A percentile compares a stretch with the other conserved stretches of the same genome.
These are phyloP conservation scores for Puccinellia tenuiflora DNA, from an alignment of 176 grass and related monocot genomes.

Conservation along the genomic window DNA sequence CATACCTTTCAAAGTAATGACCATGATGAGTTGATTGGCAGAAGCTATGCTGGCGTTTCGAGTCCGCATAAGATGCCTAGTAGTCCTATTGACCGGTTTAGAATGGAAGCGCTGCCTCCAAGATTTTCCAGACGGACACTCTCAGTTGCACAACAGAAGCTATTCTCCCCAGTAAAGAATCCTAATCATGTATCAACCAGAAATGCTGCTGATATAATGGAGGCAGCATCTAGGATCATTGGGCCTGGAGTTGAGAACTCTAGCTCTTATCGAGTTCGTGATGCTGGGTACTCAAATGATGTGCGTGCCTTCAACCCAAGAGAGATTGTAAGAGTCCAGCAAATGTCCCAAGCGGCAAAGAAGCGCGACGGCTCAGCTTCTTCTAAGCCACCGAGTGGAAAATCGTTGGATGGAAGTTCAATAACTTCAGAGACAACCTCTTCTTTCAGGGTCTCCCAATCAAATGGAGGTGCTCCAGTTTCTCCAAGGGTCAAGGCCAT, in stretches of 20 bases:
- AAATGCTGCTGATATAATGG: constrained; percentile 84
- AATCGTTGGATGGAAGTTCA: constrained; percentile 23
- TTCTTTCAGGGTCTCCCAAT: constrained; percentile 16
- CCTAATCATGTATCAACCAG: constrained; percentile 42
- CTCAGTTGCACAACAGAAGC: constrained; percentile 48
- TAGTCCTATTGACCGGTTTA: constrained; percentile 79
- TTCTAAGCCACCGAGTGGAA: constrained; percentile 27
- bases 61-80: constrained; percentile 67
- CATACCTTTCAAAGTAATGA: constrained; percentile 7
- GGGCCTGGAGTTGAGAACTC: constrained; percentile 41
- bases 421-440: constrained; percentile 26
- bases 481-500: constrained; percentile 34
- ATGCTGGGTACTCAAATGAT: constrained; percentile 31
- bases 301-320: constrained; percentile 41
- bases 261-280: constrained; percentile 13
- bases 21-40: constrained; percentile 28
- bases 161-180: constrained; percentile 54
- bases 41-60: constrained; percentile 30
- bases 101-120: constrained; percentile 63
- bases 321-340: constrained; percentile 27
- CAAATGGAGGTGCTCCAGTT: constrained; percentile 37
- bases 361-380: constrained; percentile 12
- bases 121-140: constrained; percentile 53
- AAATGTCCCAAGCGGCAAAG: constrained; percentile 35
- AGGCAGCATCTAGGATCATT: constrained; percentile 67